Percentiles rank a stretch among this genome's conserved stretches.
These are phyloP conservation scores for Cyclostephanos invisitatus DNA, from an alignment of 108 stramenopile species.

Conservation along the genomic window DNA sequence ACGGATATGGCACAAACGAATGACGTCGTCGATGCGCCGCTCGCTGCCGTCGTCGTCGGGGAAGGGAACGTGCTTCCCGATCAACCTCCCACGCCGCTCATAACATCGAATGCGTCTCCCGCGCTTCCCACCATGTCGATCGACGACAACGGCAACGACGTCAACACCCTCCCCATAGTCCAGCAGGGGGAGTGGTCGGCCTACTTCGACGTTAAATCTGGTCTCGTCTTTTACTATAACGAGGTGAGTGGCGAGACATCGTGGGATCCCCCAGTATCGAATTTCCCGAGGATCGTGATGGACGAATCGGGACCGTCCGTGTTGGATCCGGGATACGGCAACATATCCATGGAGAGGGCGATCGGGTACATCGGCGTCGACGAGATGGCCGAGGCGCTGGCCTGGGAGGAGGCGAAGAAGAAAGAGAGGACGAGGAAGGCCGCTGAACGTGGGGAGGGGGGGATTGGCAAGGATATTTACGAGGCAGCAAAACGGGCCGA, in stretches of 20 bases:
- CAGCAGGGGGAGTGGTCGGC: conserved; percentile 37
- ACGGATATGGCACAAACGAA: background rate
- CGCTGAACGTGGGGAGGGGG: conserved; percentile 31
- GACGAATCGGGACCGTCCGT: conserved; percentile 13
- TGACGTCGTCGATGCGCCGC: background rate
- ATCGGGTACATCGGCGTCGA: conserved; percentile 18
- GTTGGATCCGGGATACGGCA: conserved; percentile 11
- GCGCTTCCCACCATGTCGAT: background rate
- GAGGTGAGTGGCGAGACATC: conserved; percentile 18
- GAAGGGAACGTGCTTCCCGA: background rate
- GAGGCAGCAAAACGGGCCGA: conserved; percentile 11
- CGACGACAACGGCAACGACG: background rate
- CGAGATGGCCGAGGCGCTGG: conserved; percentile 13
- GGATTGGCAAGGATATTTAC: background rate
- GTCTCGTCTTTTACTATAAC: conserved; percentile 40
- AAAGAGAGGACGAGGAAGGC: conserved; percentile 72
- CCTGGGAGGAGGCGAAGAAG: conserved; percentile 27
- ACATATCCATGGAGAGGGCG: conserved; percentile 26
- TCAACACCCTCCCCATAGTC: conserved; percentile 15
- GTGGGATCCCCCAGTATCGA: conserved; percentile 40
- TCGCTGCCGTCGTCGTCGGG: background rate
- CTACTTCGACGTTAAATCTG: conserved; percentile 31
- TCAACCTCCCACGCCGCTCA: background rate
- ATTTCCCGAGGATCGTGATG: conserved; percentile 24
- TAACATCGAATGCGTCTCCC: background rate